phyloP scores from a whole-genome alignment of 108 stramenopile genomes.

The Cafeteria roenbergensis region DNA sequence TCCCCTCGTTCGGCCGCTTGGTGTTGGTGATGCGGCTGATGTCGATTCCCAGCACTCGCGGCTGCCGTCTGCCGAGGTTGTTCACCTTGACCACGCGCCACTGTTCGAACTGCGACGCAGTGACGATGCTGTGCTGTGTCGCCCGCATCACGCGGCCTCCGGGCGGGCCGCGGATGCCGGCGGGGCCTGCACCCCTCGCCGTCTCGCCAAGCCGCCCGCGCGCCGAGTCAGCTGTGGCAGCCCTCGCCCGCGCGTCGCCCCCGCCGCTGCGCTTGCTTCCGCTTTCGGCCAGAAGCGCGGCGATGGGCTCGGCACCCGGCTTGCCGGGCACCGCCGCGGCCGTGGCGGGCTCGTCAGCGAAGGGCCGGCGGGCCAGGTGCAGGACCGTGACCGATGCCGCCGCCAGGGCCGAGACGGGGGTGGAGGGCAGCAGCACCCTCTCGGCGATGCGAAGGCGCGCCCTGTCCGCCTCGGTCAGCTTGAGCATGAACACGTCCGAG shows the following conservation, averaged over 20 bases:
- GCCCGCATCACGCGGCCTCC: neutral
- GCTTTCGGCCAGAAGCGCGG: neutral
- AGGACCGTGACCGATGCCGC: neutral
- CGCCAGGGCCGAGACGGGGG: neutral
- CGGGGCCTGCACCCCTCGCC: neutral
- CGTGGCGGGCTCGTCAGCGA: constrained; percentile 2
- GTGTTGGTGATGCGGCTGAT: constrained; percentile 5
- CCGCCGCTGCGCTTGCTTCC: neutral
- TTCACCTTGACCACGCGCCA: constrained; percentile 34
- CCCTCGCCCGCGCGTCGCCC: neutral
- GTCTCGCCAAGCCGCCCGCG: neutral
- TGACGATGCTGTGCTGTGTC: constrained; percentile 3
- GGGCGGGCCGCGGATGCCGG: too few species aligned
- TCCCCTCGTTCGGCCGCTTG: constrained; percentile 17
- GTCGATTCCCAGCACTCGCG: constrained; percentile 22
- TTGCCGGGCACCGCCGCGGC: neutral
- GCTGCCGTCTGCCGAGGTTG: constrained; percentile 22
- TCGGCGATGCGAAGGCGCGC: neutral
- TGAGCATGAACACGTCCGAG: constrained; percentile 1
- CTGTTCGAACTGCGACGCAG: constrained; percentile 17
- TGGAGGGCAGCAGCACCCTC: neutral
- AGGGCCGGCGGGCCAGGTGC: neutral
- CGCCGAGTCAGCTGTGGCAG: neutral
- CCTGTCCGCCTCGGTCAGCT: neutral
- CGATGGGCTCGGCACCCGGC: neutral